Conservation (phyloP, 257 asterid species). For the Hygrophila difformis region DNA sequence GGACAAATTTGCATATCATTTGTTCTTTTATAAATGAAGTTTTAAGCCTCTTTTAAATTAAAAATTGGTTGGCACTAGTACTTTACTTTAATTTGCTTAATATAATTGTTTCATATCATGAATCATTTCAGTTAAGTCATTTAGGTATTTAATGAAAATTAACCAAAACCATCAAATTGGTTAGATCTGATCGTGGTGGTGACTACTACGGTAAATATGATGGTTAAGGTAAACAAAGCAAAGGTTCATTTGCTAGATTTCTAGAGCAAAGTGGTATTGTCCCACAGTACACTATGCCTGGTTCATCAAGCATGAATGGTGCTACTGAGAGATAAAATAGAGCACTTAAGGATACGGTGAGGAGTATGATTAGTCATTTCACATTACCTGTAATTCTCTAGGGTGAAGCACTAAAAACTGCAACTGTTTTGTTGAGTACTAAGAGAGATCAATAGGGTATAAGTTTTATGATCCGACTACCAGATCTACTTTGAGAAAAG, state of each 20-base stretch:
- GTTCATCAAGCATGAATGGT: neutral
- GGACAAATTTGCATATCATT: slow-evolving; percentile 2
- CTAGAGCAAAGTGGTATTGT: neutral
- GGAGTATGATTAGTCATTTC: slow-evolving; percentile 7
- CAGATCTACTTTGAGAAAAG: neutral
- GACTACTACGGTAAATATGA: neutral
- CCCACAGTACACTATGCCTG: neutral
- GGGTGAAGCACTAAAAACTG: neutral
- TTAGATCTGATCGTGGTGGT: neutral
- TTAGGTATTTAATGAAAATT: neutral
- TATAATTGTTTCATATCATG: neutral
- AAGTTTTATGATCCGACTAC: neutral
- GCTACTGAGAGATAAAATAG: neutral
- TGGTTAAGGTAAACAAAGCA: neutral
- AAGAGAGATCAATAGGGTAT: neutral
- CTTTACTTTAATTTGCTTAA: neutral
- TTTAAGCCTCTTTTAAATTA: neutral
- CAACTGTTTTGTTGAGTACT: neutral
- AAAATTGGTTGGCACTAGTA: neutral
- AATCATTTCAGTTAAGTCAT: neutral
- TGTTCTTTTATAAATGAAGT: slow-evolving; percentile 9
- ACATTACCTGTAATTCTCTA: neutral
- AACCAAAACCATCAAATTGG: neutral
- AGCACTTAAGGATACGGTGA: neutral
- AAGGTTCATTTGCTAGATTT: neutral